Base-by-base conservation (phyloP, 2,329 filamentous ascomycete species). In the Pseudonectria foliicola region DNA sequence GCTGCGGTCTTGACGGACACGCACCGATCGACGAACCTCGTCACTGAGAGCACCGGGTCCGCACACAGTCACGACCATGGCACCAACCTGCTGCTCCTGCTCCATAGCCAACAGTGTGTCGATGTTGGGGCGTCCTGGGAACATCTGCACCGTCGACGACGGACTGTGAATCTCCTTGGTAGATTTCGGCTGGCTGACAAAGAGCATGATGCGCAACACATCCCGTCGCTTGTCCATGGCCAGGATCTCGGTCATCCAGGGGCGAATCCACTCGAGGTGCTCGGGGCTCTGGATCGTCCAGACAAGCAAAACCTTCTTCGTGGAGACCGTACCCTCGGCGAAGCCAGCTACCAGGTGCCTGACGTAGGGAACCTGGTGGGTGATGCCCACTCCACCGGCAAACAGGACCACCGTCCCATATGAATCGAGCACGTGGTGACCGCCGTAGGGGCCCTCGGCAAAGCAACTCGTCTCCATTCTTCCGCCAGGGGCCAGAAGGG, bases 111-210 rank as follows among this genome's bases (percentile, higher is more conserved):
- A 66, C 12, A 89, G 67, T 1, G 81, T 82, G 44, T 80, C 73
- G 34, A 86, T 78, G 56, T 87, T 85, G 13, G 82, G 82, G 48
- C 82, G 71, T 12, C 84, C 84, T 4, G 84, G 84, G 68, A 87
- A 87, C 84, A 89, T 89, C 57, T 88, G 83, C 10, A 90, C 84
- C 13, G 80, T 86, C 1, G 80, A 73, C 25, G 77, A 82, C 3
- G 84, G 84, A 48, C 78, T 84, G 65, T 86, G 82, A 35, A 88
- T 87, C 60, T 88, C 83, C 67, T 86, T 87, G 29, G 80, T 86
- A 31, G 78, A 83, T 27, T 81, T 70, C 6, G 82, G 83, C 38
- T 82, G 69, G 45, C 79, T 85, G 48, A 89, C 80, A 57, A 88
- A 89, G 35, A 89, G 74, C 64, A 86, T 75, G 57, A 89, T 84